These are phyloP conservation scores for Monosporascus sp. DNA, from an alignment of 2,329 filamentous ascomycete species.

Conservation along the genomic window DNA sequence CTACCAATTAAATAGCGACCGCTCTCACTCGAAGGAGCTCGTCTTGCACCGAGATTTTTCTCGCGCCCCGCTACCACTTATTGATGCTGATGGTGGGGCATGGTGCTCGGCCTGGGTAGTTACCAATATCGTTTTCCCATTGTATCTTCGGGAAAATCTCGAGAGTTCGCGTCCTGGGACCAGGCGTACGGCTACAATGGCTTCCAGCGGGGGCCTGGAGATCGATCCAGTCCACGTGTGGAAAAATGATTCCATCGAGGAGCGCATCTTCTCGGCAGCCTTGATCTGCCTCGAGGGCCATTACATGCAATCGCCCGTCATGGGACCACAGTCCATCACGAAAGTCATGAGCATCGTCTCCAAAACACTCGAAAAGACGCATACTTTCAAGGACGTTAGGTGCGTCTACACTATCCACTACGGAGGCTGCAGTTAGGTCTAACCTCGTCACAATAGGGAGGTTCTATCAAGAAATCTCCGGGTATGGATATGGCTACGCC, in stretches of 20 bases:
- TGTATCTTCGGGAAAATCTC: neutral
- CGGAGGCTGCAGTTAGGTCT: neutral
- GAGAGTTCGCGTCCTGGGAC: neutral
- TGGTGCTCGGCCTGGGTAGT: neutral
- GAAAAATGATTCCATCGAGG: constrained; percentile 52
- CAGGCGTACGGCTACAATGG: constrained; percentile 5
- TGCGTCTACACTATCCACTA: constrained; percentile 25
- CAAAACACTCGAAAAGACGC: constrained; percentile 59
- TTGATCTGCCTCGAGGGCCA: constrained; percentile 59
- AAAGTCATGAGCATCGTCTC: constrained; percentile 53
- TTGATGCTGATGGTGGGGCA: neutral
- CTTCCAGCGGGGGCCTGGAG: constrained; percentile 11
- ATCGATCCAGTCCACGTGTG: constrained; percentile 21
- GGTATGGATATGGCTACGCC: constrained; percentile 61
- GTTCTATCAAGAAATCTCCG: constrained; percentile 56
- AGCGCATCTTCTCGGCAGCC: constrained; percentile 56
- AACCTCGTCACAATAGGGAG: constrained; percentile 37
- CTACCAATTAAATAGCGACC: no score
- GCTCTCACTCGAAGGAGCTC: no score
- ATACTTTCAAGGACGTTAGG: constrained; percentile 56
- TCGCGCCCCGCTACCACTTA: neutral
- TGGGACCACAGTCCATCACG: constrained; percentile 51
- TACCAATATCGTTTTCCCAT: neutral
- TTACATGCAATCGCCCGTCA: constrained; percentile 50
- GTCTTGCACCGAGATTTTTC: no score